A percentile compares a stretch with the other conserved stretches of the same genome.
These are phyloP conservation scores for Solanum ossicruentum DNA, from an alignment of 257 asterid species.

Conservation along the genomic window DNA sequence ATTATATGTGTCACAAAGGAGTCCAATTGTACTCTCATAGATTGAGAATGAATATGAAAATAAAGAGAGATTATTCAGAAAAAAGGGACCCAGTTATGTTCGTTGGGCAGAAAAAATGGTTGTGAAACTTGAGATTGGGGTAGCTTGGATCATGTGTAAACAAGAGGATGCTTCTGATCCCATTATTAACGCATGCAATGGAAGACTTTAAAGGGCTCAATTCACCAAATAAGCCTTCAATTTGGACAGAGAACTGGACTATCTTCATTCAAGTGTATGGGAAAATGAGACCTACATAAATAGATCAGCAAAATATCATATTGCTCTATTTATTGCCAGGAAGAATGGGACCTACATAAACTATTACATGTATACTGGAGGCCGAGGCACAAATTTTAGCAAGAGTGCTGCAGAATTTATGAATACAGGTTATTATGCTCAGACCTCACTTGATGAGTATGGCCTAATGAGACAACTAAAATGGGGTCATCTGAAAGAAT, in stretches of 20 bases:
- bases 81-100: conserved; percentile 56
- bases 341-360: conserved; percentile 73
- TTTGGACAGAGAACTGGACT: conserved; percentile 99
- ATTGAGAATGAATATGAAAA: conserved; percentile 83
- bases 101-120: conserved; percentile 85
- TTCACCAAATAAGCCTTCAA: conserved; percentile 78
- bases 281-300: conserved; percentile 10
- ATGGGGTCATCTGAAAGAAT: conserved; percentile 64
- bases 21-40: conserved; percentile 66
- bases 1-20: conserved; percentile 76
- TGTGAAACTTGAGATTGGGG: conserved; percentile 57
- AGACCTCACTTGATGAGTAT: conserved; percentile 73
- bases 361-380: conserved; percentile 44
- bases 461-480: conserved; percentile 76
- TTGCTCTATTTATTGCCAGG: conserved; percentile 51
- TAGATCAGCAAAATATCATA: conserved; percentile 43
- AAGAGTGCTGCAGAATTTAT: conserved; percentile 37
- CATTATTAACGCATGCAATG: conserved; percentile 78
- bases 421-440: conserved; percentile 54
- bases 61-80: conserved; percentile 29
- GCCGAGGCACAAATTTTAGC: conserved; percentile 66
- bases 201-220: conserved; percentile 64
- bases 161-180: conserved; percentile 92
- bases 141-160: conserved; percentile 96
- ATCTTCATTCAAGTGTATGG: conserved; percentile 63